Percentiles rank a stretch among this genome's conserved stretches.
Evolutionary conservation across 805 yeast genomes (phyloP).

Genomic region (Starmerella bacillaris): DNA sequence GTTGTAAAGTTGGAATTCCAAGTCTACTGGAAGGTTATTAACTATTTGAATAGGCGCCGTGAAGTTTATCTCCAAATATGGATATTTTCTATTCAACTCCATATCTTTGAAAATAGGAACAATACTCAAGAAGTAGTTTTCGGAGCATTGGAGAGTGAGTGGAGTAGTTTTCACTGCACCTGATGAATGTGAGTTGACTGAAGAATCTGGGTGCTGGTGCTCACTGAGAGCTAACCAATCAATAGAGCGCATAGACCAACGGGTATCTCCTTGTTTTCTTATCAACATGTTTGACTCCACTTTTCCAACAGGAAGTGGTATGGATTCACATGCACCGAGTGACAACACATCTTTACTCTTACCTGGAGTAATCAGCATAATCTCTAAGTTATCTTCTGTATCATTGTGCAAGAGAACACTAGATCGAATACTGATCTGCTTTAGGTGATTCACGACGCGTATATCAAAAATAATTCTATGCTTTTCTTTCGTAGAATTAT

Average conservation of each 20-base stretch:
- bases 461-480: slow-evolving; percentile 60
- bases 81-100: slow-evolving; percentile 57
- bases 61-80: slow-evolving; percentile 59
- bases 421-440: slow-evolving; percentile 59
- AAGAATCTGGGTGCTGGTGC: not conserved
- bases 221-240: slow-evolving; percentile 1
- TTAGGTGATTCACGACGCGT: slow-evolving; percentile 53
- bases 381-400: slow-evolving; percentile 39
- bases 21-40: slow-evolving; percentile 68
- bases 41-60: slow-evolving; percentile 77
- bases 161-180: slow-evolving; percentile 2
- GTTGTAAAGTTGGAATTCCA: slow-evolving; percentile 59
- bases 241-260: slow-evolving; percentile 49
- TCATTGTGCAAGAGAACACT: slow-evolving; percentile 53
- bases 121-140: slow-evolving; percentile 9
- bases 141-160: slow-evolving; percentile 40
- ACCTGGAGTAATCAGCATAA: slow-evolving; percentile 18
- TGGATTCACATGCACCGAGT: slow-evolving; percentile 37
- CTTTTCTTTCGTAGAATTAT: slow-evolving; percentile 18
- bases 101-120: slow-evolving; percentile 30
- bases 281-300: slow-evolving; percentile 42
- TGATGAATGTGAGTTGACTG: not conserved
- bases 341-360: slow-evolving; percentile 23
- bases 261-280: slow-evolving; percentile 43
- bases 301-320: slow-evolving; percentile 56